Evolutionary conservation across 495 filamentous ascomycete species (phyloP).

Genomic region (Hyaloscypha variabilis): DNA sequence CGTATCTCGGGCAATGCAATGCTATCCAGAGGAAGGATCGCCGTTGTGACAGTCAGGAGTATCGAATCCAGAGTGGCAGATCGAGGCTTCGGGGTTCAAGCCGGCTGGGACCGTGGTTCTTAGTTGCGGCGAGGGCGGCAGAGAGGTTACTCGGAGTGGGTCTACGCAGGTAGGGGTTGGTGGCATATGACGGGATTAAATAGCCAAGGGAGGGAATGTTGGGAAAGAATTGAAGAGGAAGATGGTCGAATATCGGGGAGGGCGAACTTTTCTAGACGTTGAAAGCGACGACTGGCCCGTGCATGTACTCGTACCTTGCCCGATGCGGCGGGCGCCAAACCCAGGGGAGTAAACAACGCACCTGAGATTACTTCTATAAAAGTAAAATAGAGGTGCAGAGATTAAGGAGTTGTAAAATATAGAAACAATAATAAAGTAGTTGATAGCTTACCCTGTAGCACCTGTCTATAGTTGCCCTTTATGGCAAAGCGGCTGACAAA

Average conservation of each 20-base stretch:
- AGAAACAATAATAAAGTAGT: too few relatives aligned
- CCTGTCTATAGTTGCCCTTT: too few relatives aligned
- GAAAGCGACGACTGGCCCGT: conserved; percentile 29
- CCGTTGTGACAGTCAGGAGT: conserved; percentile 1
- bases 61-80: conserved; percentile 20
- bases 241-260: conserved; percentile 19
- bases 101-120: conserved; percentile 20
- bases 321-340: too few relatives aligned
- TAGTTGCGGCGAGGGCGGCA: conserved; percentile 10
- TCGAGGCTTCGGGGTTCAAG: conserved; percentile 24
- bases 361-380: too few relatives aligned
- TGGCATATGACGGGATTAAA: conserved; percentile 18
- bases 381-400: too few relatives aligned
- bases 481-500: too few relatives aligned
- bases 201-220: conserved; percentile 17
- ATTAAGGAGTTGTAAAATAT: too few relatives aligned
- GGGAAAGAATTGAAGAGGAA: conserved; percentile 25
- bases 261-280: conserved; percentile 26
- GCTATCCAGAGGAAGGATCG: conserved; percentile 14
- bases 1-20: conserved; percentile 12
- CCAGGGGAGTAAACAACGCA: too few relatives aligned
- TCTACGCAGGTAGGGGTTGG: conserved; percentile 18
- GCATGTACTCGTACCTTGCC: too few relatives aligned
- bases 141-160: conserved; percentile 10
- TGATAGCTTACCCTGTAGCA: too few relatives aligned